Conservation (phyloP, 202 grass and related monocot species). For the Schoenoplectus triqueter region DNA sequence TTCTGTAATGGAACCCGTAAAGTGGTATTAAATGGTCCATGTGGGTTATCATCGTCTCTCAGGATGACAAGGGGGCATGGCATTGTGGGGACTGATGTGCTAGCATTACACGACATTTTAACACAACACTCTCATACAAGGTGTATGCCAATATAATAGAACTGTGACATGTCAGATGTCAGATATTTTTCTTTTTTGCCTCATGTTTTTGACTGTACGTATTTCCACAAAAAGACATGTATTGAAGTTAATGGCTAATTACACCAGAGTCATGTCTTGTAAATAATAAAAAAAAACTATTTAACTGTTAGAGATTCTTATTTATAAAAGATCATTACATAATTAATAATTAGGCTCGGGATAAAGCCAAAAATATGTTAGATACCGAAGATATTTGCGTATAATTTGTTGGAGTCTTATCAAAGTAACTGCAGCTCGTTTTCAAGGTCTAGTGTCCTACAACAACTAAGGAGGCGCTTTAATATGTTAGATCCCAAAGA, state of each 20-base stretch:
- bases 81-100: slow-evolving; percentile 13
- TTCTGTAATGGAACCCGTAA: background rate
- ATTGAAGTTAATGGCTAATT: background rate
- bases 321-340: background rate
- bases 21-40: slow-evolving; percentile 36
- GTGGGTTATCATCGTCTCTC: slow-evolving; percentile 27
- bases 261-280: background rate
- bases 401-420: background rate
- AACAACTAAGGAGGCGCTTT: slow-evolving; percentile 39
- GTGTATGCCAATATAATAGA: background rate
- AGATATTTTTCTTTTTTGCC: background rate
- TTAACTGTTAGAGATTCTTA: background rate
- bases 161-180: background rate
- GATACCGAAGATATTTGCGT: background rate
- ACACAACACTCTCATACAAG: slow-evolving; percentile 10
- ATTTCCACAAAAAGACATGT: background rate
- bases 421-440: background rate
- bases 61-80: slow-evolving; percentile 12
- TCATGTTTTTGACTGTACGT: background rate
- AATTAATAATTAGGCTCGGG: background rate
- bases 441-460: slow-evolving; percentile 12
- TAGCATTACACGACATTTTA: background rate
- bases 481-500: slow-evolving; percentile 21
- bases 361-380: background rate
- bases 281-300: background rate